Conservation (phyloP, 352 stramenopile genomes). For the Phytophthora cryptogea region DNA sequence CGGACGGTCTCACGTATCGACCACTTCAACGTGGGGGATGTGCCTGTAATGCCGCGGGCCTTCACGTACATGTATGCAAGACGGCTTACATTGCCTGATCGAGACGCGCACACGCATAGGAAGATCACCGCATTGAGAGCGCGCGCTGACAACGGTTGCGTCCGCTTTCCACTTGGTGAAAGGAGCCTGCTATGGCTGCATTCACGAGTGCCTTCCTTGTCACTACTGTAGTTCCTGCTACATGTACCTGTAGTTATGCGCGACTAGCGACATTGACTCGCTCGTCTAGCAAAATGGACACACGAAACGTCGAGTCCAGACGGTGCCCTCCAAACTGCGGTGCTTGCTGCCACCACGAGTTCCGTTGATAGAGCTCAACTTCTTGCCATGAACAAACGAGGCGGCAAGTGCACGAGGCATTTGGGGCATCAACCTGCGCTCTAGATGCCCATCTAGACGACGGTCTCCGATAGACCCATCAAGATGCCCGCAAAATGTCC, state of each 20-base stretch:
- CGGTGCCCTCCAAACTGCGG: background rate
- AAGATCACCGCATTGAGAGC: background rate
- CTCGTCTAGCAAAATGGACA: constrained; percentile 18
- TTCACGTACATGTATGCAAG: constrained; percentile 11
- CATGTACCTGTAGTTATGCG: no score
- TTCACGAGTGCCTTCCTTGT: constrained; percentile 1
- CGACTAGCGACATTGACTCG: constrained; percentile 2
- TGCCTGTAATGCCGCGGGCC: background rate
- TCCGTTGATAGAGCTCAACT: constrained; percentile 4
- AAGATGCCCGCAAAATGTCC: background rate
- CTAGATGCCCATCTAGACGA: no score
- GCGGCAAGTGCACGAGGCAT: background rate
- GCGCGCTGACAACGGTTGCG: constrained; percentile 8
- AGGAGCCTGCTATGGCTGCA: background rate
- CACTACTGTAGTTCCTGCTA: background rate
- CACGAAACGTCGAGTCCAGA: background rate
- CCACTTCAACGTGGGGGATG: constrained; percentile 22
- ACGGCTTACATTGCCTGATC: background rate
- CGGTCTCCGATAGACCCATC: background rate
- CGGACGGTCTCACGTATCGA: constrained; percentile 11
- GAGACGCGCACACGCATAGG: constrained; percentile 6
- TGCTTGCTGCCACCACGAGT: background rate
- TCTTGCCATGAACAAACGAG: constrained; percentile 5
- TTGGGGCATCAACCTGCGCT: no score
- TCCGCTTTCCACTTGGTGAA: constrained; percentile 1